phyloP scores from a whole-genome alignment of 2,329 filamentous ascomycete genomes.

The Lomentospora prolificans region DNA sequence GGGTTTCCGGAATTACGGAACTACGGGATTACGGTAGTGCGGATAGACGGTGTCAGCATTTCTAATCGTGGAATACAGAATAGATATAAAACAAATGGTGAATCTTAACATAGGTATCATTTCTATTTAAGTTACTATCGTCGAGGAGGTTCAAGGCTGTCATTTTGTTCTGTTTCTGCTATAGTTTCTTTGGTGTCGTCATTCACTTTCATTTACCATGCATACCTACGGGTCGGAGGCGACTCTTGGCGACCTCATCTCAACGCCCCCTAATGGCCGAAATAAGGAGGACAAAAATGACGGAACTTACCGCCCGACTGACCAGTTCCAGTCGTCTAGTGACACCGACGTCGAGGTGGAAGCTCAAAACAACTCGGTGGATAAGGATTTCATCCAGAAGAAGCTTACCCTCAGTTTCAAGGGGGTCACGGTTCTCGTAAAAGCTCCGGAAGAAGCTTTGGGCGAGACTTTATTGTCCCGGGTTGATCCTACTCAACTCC shows the following conservation, averaged over 20 bases:
- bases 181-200: not conserved
- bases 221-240: not conserved
- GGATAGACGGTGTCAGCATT: not conserved
- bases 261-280: not conserved
- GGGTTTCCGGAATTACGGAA: not conserved
- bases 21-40: constrained; percentile 2
- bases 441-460: constrained; percentile 14
- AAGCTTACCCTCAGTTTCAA: constrained; percentile 15
- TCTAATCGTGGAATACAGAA: not conserved
- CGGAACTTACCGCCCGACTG: not conserved
- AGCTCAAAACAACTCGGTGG: constrained; percentile 10
- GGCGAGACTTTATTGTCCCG: constrained; percentile 16
- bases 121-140: not conserved
- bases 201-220: not conserved
- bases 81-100: not conserved
- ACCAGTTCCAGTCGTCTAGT: constrained; percentile 10
- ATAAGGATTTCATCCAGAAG: constrained; percentile 15
- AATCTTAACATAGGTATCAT: not conserved
- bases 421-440: constrained; percentile 14
- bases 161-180: too few relatives aligned
- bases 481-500: constrained; percentile 14
- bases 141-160: too few relatives aligned
- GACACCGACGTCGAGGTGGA: constrained; percentile 14
- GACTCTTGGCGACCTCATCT: not conserved
- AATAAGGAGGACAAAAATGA: not conserved